Base-by-base conservation (phyloP, 768 basidiomycete species). In the Cystobasidium ongulense region DNA sequence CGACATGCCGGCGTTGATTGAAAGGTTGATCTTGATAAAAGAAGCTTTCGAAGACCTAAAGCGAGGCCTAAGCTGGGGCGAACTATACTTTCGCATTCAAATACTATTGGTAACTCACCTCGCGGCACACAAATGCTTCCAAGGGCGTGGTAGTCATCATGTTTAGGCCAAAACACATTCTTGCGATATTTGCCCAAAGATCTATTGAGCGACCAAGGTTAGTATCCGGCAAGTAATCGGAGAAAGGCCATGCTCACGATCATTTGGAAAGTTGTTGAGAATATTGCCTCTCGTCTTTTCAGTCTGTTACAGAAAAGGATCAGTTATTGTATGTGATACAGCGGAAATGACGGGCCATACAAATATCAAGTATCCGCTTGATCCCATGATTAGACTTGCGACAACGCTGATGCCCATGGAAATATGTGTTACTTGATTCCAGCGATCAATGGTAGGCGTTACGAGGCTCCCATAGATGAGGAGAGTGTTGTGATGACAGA, bases 91-190 rank as follows among this genome's bases (percentile, higher is more conserved):
- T 46, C 43, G n/a, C 13, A n/a, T n/a, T n/a, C n/a, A n/a, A n/a
- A n/a, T n/a, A n/a, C n/a, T 21, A 27, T 35, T 11, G 57, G n/a
- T 36, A 11, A 76, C 80, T 8, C 67, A 90, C 92, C 84, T 99
- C 96, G 83, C 96, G 86, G 79, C 96, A 99, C 29, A 99, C 96
- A 80, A 98, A 99, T 17, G 77, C 78, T 63, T 99, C 96, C 46
- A 99, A 84, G 0, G 96, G 96, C 25, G 97, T 86, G 0, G 96
- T 99, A 0, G 94, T 94, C 78, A 97, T 96, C 96, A 98, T 99
- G 81, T 81, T 81, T 23, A 74, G 52, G 1, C 79, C 79, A 33
- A 79, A 77, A 79, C 90, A 92, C 77, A 96, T 91, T 18, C 96
- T 86, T 1, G 96, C 96, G 64, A 98, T 84, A 79, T 98, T 98